Base-by-base conservation (phyloP, 2,329 filamentous ascomycete species). In the Ophiocordyceps camponoti-saundersi region DNA sequence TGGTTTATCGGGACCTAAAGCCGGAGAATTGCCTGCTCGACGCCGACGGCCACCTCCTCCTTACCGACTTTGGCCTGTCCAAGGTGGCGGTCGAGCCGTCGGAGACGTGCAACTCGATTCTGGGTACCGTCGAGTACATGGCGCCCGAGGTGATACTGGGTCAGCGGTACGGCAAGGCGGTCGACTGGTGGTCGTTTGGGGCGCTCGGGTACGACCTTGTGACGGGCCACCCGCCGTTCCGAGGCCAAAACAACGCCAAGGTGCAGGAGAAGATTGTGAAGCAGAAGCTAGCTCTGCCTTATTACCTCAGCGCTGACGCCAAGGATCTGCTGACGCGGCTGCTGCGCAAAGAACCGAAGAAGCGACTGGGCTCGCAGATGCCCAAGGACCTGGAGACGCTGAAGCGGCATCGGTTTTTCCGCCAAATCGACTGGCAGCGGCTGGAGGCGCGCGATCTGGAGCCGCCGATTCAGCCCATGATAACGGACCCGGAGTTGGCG, bases 71-170 rank as follows among this genome's bases (percentile, higher is more conserved):
- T 61, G 92, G 92, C 5, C 76, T 98, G 18, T 94, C 86, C 66
- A 98, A 98, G 65, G 92, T 96, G 30, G 82, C 89, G 1, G 75
- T 92, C 16, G 81, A 88, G 48, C 57, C 59, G 20, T 56, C 58
- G 3, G 79, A 79, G 41, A 69, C 62, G 47, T 95, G 90, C 71
- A 86, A 88, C 65, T 95, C 87, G 41, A 83, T 95, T 53, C 78
- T 95, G 11, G 92, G 92, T 45, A 98, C 92, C 0, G 82, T 95
- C 49, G 92, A 96, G 62, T 98, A 98, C 73, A 98, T 98, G 92
- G 93, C 92, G 0, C 92, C 92, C 1, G 92, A 98, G 65, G 85
- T 98, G 46, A 79, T 98, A 50, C 76, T 81, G 51, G 89, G 88
- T 50, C 80, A 85, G 53, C 81, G 85, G 53, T 98, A 98, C 62